Base-by-base conservation (phyloP, 192 early-diverging fungal species). In the Geranomyces variabilis region DNA sequence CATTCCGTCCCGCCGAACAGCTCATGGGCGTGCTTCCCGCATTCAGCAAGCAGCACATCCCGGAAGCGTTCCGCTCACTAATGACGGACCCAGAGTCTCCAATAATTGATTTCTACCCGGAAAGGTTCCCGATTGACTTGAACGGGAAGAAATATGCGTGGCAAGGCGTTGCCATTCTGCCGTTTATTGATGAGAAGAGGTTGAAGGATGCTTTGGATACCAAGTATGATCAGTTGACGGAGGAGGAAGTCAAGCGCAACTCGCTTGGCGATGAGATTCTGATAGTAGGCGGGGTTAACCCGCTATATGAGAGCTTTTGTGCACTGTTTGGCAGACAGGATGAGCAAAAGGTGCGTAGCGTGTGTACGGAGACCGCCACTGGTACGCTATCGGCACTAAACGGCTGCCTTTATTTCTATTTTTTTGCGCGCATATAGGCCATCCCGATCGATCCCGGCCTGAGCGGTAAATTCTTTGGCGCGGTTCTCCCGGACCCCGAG, bases 131-230 rank as follows among this genome's bases (percentile, higher is more conserved):
- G 2, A 81, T 93, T 15, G 97, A 99, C 71, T 83, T 97, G 85
- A 99, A 99, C 76, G 97, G 97, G 66, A 99, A 99, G 83, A 97
- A 96, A 75, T 91, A 93, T 80, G 89, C 90, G 4, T 99, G 96
- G 96, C 96, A 99, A 82, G 96, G 94, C 10, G 90, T 99, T n/a
- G 95, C 97, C n/a, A 87, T 93, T 56, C 91, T 99, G 57, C 92
- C 96, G 14, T 99, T 99, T 76, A 97, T 98, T 66, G 94, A 99
- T 60, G 87, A 94, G 70, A 77, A 88, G n/a, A 85, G 94, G 58
- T 85, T 99, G 41, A 77, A 93, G 59, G 71, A 81, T 13, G 96
- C 94, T 0, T 92, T 99, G 87, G 75, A 82, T 45, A 80, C 83
- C 13, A 53, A 61, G 26, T 85, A 87, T 66, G 34, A 51, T 1